Evolutionary conservation across 345 rosid genomes (phyloP), one percentile per base, ranked within the genome.

Genomic region (Citrus glauca): DNA sequence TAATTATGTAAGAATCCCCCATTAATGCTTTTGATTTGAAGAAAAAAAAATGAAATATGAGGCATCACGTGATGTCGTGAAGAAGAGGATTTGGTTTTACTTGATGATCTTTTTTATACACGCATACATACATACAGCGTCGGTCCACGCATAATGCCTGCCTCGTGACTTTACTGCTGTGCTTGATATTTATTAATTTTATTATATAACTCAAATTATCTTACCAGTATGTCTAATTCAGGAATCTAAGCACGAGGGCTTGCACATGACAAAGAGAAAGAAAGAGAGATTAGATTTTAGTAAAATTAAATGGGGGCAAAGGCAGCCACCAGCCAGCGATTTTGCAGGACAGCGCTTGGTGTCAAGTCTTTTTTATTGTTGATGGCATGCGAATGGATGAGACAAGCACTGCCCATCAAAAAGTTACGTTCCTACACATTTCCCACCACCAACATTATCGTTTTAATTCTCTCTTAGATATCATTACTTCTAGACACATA

Each of bases 41-140:
- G 9, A 55, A 68, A 65, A 61, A 28, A 16, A 50, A 32, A 35
- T 8, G 7, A 42, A 38, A 75, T 28, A 9, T 13, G 40, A 62
- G 45, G 14, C 72, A 76, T 76, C 85, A 81, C 84, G 82, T 81
- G 88, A 81, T 71, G 73, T 63, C 40, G 69, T 33, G 83, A 71
- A 61, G 61, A 73, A 37, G 55, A 75, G 72, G 42, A 72, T 75
- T 76, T 73, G 82, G 78, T 71, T 48, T 45, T 32, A 33, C 38
- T n/a, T 28, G 35, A 9, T 77, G 2, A 11, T 40, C 10, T 1
- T 13, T n/a, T 30, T 16, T 53, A 45, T 13, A 3, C n/a, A 5
- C 25, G 27, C n/a, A 28, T 30, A 64, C 35, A 4, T 32, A 33
- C 24, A 32, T 3, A 66, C 25, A 42, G 59, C 20, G 4, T 16